Evolutionary conservation across 306 rosid genomes (phyloP).

Genomic region (Prunus padus): DNA sequence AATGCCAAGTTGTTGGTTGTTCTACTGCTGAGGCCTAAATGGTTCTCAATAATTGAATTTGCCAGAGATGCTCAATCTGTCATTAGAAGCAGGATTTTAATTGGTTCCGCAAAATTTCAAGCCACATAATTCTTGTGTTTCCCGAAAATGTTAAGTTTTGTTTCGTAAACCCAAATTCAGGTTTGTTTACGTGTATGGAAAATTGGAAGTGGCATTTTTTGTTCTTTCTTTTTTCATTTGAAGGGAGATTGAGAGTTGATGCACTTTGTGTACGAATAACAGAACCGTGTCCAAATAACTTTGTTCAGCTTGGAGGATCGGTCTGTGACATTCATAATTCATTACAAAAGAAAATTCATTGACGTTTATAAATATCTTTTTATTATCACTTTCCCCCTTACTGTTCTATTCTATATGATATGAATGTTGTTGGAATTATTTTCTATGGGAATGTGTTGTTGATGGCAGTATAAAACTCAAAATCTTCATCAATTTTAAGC

Average conservation of each 20-base stretch:
- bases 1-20: not conserved
- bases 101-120: not conserved
- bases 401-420: too few relatives aligned
- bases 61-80: conserved; percentile 8
- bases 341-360: conserved; percentile 1
- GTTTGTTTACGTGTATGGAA: not conserved
- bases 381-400: too few relatives aligned
- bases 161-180: not conserved
- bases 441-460: not conserved
- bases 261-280: not conserved
- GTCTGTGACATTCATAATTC: conserved; percentile 6
- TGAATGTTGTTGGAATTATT: not conserved
- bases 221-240: not conserved
- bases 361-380: not conserved
- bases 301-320: not conserved
- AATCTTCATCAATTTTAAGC: too few relatives aligned
- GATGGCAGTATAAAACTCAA: too few relatives aligned
- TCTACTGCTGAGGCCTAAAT: not conserved
- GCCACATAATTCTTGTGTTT: not conserved
- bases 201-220: not conserved
- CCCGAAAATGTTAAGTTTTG: not conserved
- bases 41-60: conserved; percentile 10
- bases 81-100: not conserved
- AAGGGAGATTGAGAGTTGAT: not conserved
- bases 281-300: not conserved